Base-by-base conservation (phyloP, 371 early-diverging fungal species). In the Mortierella sp. region DNA sequence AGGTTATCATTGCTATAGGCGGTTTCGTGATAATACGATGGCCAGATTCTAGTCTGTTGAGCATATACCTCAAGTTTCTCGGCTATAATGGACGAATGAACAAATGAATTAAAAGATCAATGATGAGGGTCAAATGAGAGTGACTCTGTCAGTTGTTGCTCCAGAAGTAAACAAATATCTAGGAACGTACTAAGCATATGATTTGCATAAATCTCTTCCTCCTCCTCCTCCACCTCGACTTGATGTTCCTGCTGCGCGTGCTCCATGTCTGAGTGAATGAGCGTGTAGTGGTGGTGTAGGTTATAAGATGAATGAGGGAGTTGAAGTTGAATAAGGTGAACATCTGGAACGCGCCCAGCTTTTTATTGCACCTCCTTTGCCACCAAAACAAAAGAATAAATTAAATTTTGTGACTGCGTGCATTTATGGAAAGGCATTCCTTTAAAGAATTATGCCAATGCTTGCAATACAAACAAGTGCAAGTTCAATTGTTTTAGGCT, bases 21-120 rank as follows among this genome's bases (percentile, higher is more conserved):
- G 17, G 35, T 4, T 15, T 34, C 22, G 7, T 54, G 26, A 42
- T 59, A 42, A 9, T 13, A 34, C 34, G 15, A 32, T 6, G 32
- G 57, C 34, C 9, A 31, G 59, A 28, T 26, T 26, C 15, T 9
- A 26, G 59, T n/a, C 29, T 26, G 0, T 1, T 63, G 2, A 1
- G 12, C 13, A 57, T 23, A 8, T 71, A 80, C 81, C 58, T 70
- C 75, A 19, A 80, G 81, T 28, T 80, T 80, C 61, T 67, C 70
- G 26, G 61, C 81, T 80, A 58, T 32, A 22, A 28, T 53, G 23
- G 32, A 37, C 32, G 34, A 3, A 26, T 22, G 13, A 23, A 35
- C 23, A 66, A 51, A 45, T 58, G 56, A 12, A 35, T 37, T 32
- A 57, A 40, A 3, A 12, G 43, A 23, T 55, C 17, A 53, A 54